Conservation (phyloP, 768 basidiomycete genomes). For the Phanerochaete sordida region DNA sequence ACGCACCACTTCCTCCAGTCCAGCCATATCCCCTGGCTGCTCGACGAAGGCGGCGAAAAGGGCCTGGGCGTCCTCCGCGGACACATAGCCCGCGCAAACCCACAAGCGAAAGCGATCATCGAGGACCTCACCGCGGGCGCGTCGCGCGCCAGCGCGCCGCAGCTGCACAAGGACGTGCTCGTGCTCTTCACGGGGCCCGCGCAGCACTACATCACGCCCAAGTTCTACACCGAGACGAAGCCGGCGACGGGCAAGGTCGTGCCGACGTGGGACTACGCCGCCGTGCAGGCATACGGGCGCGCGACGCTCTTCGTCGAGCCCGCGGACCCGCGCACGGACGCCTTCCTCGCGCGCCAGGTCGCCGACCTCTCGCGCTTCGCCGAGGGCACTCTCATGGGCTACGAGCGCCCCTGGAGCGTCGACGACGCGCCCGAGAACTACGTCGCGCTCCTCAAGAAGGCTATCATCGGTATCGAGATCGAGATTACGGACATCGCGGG, state of each 20-base stretch:
- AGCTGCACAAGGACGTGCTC: constrained; percentile 15
- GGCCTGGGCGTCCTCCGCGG: constrained; percentile 20
- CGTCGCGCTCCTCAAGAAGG: constrained; percentile 23
- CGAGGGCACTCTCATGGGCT: not conserved
- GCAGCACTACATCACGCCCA: constrained; percentile 27
- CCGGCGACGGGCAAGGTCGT: constrained; percentile 26
- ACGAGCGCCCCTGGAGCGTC: constrained; percentile 15
- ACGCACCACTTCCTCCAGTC: constrained; percentile 26
- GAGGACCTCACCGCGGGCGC: constrained; percentile 3
- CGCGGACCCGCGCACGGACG: constrained; percentile 7
- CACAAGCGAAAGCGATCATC: constrained; percentile 23
- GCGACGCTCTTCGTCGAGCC: constrained; percentile 18
- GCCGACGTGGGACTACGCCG: constrained; percentile 27
- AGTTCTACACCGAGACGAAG: constrained; percentile 27
- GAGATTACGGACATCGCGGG: constrained; percentile 20
- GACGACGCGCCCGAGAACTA: constrained; percentile 21
- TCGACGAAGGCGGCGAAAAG: constrained; percentile 11
- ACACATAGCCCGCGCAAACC: constrained; percentile 26
- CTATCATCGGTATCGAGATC: constrained; percentile 25
- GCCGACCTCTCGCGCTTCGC: constrained; percentile 13
- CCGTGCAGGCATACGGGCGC: constrained; percentile 25
- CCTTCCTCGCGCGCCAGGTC: constrained; percentile 15
- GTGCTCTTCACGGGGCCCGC: constrained; percentile 22
- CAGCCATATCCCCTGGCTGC: constrained; percentile 34
- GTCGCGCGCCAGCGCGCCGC: not conserved